Conservation (phyloP, 352 stramenopile species). For the Pythium coloratum region DNA sequence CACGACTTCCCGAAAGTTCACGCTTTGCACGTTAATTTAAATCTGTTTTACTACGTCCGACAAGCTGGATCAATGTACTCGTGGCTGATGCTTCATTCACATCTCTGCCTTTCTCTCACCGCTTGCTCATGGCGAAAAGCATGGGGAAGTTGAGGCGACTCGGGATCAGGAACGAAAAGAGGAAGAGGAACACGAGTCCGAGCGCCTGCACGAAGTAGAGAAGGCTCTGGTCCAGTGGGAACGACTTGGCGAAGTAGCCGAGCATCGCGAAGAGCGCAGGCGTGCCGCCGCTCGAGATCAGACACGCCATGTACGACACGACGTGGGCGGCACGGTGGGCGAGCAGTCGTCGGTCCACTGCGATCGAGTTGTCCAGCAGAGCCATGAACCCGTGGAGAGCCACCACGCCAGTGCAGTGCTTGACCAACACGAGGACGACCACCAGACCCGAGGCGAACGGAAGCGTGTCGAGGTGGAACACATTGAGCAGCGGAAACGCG, state of each 20-base stretch:
- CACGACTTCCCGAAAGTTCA: not conserved
- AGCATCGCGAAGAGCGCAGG: conserved; percentile 71
- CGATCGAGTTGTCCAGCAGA: conserved; percentile 80
- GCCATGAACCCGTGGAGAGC: conserved; percentile 65
- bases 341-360: conserved; percentile 61
- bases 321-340: conserved; percentile 70
- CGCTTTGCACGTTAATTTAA: conserved; percentile 1
- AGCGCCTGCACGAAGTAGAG: conserved; percentile 76
- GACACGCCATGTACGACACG: conserved; percentile 53
- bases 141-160: conserved; percentile 82
- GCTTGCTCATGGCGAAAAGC: conserved; percentile 78
- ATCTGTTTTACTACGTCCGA: not conserved
- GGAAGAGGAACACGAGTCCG: conserved; percentile 63
- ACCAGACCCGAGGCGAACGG: conserved; percentile 64
- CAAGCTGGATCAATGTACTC: no score
- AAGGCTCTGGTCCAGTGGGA: conserved; percentile 79
- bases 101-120: conserved; percentile 31
- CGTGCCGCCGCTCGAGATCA: conserved; percentile 50
- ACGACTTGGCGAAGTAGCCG: conserved; percentile 72
- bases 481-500: conserved; percentile 66
- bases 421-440: conserved; percentile 54
- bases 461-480: conserved; percentile 69
- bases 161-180: conserved; percentile 78
- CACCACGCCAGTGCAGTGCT: conserved; percentile 62
- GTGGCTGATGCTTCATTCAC: conserved; percentile 7